Evolutionary conservation across 805 yeast genomes (phyloP).

Genomic region (Kuraishia borneana): DNA sequence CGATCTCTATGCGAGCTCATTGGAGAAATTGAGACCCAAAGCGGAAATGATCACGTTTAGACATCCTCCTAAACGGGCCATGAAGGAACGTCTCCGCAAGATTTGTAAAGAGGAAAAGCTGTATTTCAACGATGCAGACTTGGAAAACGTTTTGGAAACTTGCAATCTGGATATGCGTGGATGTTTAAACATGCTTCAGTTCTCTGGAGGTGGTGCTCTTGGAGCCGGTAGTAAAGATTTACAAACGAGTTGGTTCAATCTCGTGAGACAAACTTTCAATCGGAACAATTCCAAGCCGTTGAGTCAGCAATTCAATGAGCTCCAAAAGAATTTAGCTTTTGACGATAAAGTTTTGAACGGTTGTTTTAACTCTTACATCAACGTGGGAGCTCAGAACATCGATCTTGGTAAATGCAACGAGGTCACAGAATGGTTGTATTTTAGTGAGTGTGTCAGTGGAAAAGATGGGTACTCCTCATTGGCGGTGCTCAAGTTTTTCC

Average conservation of each 20-base stretch:
- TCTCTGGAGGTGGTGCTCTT: slow-evolving; percentile 24
- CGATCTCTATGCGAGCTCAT: slow-evolving; percentile 64
- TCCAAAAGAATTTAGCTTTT: slow-evolving; percentile 34
- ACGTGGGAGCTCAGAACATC: slow-evolving; percentile 54
- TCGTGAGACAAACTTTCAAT: slow-evolving; percentile 52
- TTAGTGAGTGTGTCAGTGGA: slow-evolving; percentile 53
- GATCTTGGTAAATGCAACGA: slow-evolving; percentile 44
- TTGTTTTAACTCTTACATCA: slow-evolving; percentile 57
- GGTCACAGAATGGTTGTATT: slow-evolving; percentile 68
- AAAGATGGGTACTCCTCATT: slow-evolving; percentile 43
- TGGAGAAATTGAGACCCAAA: slow-evolving; percentile 62
- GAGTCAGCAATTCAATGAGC: slow-evolving; percentile 33
- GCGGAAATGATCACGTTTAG: slow-evolving; percentile 64
- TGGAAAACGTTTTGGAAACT: slow-evolving; percentile 56
- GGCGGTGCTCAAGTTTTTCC: slow-evolving; percentile 52
- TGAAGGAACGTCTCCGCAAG: slow-evolving; percentile 32
- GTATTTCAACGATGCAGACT: slow-evolving; percentile 30
- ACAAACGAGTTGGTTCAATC: slow-evolving; percentile 53
- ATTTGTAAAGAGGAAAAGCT: slow-evolving; percentile 46
- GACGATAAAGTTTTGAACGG: slow-evolving; percentile 49
- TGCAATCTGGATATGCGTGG: slow-evolving; percentile 81
- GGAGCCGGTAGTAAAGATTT: slow-evolving; percentile 40
- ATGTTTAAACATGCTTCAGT: slow-evolving; percentile 76
- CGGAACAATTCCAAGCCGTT: slow-evolving; percentile 34
- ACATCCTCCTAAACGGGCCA: slow-evolving; percentile 33